Percentiles rank a stretch among this genome's conserved stretches.
Conservation (phyloP, 2,329 filamentous ascomycete species). For the Aspergillus neotritici region DNA sequence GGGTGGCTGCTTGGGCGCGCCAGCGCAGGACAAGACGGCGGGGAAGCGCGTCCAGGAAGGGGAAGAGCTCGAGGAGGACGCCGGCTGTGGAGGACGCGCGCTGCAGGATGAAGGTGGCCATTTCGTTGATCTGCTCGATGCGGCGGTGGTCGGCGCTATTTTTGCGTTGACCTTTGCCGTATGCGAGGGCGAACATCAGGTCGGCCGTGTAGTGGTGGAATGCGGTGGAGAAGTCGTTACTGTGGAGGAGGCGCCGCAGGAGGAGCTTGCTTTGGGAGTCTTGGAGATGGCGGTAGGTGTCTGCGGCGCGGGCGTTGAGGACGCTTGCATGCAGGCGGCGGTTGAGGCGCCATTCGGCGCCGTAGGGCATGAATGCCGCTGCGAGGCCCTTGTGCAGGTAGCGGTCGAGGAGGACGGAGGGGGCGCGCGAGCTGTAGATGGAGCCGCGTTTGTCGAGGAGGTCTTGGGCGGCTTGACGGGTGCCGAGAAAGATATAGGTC, state of each 20-base stretch:
- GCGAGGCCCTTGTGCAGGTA: constrained; percentile 33
- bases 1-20: constrained; percentile 7
- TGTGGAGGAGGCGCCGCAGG: constrained; percentile 38
- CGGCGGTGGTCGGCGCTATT: constrained; percentile 40
- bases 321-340: constrained; percentile 41
- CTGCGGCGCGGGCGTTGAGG: constrained; percentile 41
- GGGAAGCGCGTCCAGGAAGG: constrained; percentile 6
- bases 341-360: constrained; percentile 43
- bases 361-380: constrained; percentile 47
- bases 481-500: constrained; percentile 33
- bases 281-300: constrained; percentile 46
- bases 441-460: constrained; percentile 35
- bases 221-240: constrained; percentile 40
- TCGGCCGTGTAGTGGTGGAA: constrained; percentile 47
- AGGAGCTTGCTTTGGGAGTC: constrained; percentile 47
- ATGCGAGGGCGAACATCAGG: constrained; percentile 48
- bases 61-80: constrained; percentile 9
- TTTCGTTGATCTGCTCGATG: constrained; percentile 46
- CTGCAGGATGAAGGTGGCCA: constrained; percentile 17
- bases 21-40: constrained; percentile 3
- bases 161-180: constrained; percentile 43
- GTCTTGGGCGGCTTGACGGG: constrained; percentile 29
- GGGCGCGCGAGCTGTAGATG: constrained; percentile 37
- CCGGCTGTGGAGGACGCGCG: constrained; percentile 2
- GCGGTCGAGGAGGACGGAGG: constrained; percentile 21